phyloP scores from a whole-genome alignment of 2,329 filamentous ascomycete species.

The Ophiostoma montium region DNA sequence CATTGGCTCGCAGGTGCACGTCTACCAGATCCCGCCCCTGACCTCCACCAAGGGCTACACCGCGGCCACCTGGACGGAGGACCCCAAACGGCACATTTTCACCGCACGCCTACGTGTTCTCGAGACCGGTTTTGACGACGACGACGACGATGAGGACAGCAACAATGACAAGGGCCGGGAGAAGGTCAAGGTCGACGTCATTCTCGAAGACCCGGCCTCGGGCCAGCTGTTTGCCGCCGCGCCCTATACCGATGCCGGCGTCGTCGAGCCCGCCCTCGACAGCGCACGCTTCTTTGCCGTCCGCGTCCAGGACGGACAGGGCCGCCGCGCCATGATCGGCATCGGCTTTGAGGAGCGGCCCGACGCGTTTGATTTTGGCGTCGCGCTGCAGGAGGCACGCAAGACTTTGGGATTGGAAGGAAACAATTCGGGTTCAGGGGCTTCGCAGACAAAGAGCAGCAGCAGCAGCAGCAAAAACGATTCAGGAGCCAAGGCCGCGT shows the following conservation, averaged over 20 bases:
- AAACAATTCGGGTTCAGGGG: too few species aligned
- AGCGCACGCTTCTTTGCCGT: slow-evolving; percentile 75
- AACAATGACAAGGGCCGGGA: slow-evolving; percentile 25
- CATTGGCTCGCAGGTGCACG: slow-evolving; percentile 58
- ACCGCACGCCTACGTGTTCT: slow-evolving; percentile 67
- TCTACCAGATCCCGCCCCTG: slow-evolving; percentile 78
- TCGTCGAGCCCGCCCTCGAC: slow-evolving; percentile 67
- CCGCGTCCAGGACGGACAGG: slow-evolving; percentile 59
- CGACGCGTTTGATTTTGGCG: slow-evolving; percentile 75
- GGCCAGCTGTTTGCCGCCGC: slow-evolving; percentile 73
- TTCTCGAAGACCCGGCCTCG: slow-evolving; percentile 61
- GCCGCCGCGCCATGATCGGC: slow-evolving; percentile 65
- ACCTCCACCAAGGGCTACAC: slow-evolving; percentile 66
- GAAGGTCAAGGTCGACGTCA: slow-evolving; percentile 55
- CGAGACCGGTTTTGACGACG: slow-evolving; percentile 47
- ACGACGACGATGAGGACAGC: slow-evolving; percentile 23
- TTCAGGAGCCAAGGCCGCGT: slow-evolving; percentile 12
- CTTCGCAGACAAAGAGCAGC: slow-evolving; percentile 19
- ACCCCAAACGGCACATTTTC: slow-evolving; percentile 65
- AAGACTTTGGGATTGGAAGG: slow-evolving; percentile 47
- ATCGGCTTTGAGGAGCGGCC: slow-evolving; percentile 78
- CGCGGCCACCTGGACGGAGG: slow-evolving; percentile 62
- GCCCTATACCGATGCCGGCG: slow-evolving; percentile 52
- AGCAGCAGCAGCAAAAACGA: background rate
- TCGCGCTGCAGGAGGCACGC: slow-evolving; percentile 64